Base-by-base conservation (phyloP, 2,329 filamentous ascomycete species). In the Talaromyces sp. region DNA sequence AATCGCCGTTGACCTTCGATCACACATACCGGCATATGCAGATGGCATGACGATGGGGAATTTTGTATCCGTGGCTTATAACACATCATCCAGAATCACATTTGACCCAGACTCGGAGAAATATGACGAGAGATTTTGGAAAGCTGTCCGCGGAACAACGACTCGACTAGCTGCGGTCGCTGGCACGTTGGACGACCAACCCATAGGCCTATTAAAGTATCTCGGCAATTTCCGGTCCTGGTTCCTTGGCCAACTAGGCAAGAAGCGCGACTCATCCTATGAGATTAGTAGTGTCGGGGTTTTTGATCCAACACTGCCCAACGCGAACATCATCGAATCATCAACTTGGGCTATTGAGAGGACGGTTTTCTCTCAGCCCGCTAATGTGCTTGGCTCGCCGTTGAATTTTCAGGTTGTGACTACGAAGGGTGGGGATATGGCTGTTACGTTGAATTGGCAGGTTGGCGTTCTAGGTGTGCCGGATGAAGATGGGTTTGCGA, bases 241-340 rank as follows among this genome's bases (percentile, higher is more conserved):
- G 81, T 73, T 74, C 3, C 52, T 69, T 9, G 73, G 72, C 2
- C 79, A 82, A 52, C 59, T 82, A 9, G 77, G 77, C 4, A 68
- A 77, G 61, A 65, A 67, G 33, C 73, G 81, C 31, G 79, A 80
- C 47, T 72, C 67, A 17, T 80, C 79, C 5, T 83, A 79, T 62
- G 80, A 82, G 69, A 63, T 84, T 9, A 83, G 81, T 70, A 84
- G 84, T 66, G 59, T 83, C 2, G 75, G 77, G 35, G 73, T 70
- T 2, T 80, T 83, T 67, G 72, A 77, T 57, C 67, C 64, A 17
- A 64, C 35, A 37, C 8, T 41, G 31, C 5, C 41, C 33, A 19
- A 47, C 33, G 27, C 35, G 15, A 58, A 43, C 13, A 37, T 10
- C 3, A 9, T 10, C 35, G 19, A 4, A 7, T 27, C 37, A n/a